Conservation (phyloP, 192 early-diverging fungal species). For the Lobosporangium transversale region DNA sequence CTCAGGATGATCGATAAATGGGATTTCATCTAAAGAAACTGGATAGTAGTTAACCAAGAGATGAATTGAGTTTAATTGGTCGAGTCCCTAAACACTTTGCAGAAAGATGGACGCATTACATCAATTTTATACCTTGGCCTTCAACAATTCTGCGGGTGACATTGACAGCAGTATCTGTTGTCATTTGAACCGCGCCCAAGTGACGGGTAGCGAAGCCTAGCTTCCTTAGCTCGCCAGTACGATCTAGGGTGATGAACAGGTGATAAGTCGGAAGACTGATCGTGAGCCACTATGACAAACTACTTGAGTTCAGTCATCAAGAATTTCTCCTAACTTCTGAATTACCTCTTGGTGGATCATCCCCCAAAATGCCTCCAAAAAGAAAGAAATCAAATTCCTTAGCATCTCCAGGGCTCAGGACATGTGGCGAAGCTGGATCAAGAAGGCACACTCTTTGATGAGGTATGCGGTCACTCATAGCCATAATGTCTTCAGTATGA, state of each 20-base stretch:
- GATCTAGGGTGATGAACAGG: slow-evolving; percentile 39
- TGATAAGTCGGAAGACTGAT: too few species aligned
- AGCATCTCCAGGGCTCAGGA: slow-evolving; percentile 73
- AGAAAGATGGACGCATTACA: too few species aligned
- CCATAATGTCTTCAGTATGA: slow-evolving; percentile 60
- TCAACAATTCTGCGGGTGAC: slow-evolving; percentile 76
- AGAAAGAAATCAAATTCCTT: slow-evolving; percentile 75
- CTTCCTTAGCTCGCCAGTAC: slow-evolving; percentile 69
- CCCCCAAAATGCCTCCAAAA: slow-evolving; percentile 86
- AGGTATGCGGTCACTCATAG: slow-evolving; percentile 56
- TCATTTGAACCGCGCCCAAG: slow-evolving; percentile 84
- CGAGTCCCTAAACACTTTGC: not conserved
- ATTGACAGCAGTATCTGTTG: slow-evolving; percentile 84
- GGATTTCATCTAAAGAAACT: slow-evolving; percentile 69
- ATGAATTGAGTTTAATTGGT: not conserved
- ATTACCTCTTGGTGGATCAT: slow-evolving; percentile 71
- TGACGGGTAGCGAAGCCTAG: slow-evolving; percentile 77
- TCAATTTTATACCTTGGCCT: slow-evolving; percentile 58
- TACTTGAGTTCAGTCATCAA: too few species aligned
- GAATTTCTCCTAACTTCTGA: too few species aligned
- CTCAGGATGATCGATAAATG: slow-evolving; percentile 79
- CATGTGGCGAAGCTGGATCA: slow-evolving; percentile 69
- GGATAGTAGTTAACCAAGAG: not conserved
- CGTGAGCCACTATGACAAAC: too few species aligned
- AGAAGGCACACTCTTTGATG: slow-evolving; percentile 72